Base-by-base conservation (phyloP, 352 stramenopile genomes). In the Aphanomyces astaci region DNA sequence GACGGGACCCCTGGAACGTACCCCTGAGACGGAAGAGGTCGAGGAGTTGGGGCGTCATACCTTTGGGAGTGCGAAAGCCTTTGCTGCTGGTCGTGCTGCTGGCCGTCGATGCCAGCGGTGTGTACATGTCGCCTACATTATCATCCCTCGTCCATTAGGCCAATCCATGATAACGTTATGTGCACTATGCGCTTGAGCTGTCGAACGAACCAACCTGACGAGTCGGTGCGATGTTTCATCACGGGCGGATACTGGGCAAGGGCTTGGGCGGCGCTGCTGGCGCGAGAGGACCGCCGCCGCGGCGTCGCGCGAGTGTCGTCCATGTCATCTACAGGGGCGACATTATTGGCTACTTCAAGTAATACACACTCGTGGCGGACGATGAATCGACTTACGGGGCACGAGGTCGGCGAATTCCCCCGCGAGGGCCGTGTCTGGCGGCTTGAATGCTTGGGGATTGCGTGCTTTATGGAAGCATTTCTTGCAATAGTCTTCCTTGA, bases 401-500 rank as follows among this genome's bases (percentile, higher is more conserved):
- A 43, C 45, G 13, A 53, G 4, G 45, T n/a, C 45, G 9, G 45
- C 22, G 45, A 27, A 53, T 24, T 53, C 45, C 9, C 45, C 45
- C 45, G 45, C 9, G 9, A 53, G 45, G 22, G 9, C 45, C 9
- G 4, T 27, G 25, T 22, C 27, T 5, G 7, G 27, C 15, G 51
- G n/a, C n/a, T 59, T 7, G 30, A 59, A 59, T 36, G 51, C 51
- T n/a, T 59, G 51, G 51, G 51, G 51, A 32, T 59, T 32, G 7
- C 30, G 25, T 7, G 51, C 51, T 25, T 39, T 32, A 19, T 39
- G 30, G 33, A 59, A 59, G 30, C 51, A 59, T 36, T 59, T 59
- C 51, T 59, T 59, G 27, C 51, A 59, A 39, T 59, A 59, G 51
- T 59, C 51, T 59, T 59, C 51, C 30, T 59, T 2, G 25, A 59